These are phyloP conservation scores for Talaromyces verruculosus DNA, from an alignment of 2,329 filamentous ascomycete species.

Conservation along the genomic window DNA sequence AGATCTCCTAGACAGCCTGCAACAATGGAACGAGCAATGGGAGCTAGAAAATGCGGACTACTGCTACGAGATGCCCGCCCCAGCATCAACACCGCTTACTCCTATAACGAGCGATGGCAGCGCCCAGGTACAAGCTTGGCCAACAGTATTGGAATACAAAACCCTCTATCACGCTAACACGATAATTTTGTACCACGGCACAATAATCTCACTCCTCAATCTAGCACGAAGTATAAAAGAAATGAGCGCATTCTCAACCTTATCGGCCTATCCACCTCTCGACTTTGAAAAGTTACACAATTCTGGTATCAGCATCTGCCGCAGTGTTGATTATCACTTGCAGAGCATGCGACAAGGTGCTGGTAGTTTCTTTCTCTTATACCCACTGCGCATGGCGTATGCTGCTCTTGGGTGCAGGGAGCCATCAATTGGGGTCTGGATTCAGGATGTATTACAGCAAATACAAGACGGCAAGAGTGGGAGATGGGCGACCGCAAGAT, in stretches of 20 bases:
- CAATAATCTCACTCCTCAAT: constrained; percentile 1
- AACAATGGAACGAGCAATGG: constrained; percentile 17
- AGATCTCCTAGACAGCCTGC: constrained; percentile 2
- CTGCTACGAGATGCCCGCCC: not conserved
- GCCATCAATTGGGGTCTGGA: constrained; percentile 7
- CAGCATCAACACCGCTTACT: not conserved
- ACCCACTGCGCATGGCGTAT: constrained; percentile 17
- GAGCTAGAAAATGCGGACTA: constrained; percentile 10
- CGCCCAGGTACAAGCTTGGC: constrained; percentile 6
- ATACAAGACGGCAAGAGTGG: constrained; percentile 14
- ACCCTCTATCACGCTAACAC: constrained; percentile 12
- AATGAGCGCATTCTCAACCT: not conserved
- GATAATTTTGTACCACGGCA: constrained; percentile 4
- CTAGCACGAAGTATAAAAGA: not conserved
- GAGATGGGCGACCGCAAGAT: constrained; percentile 17
- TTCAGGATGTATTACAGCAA: constrained; percentile 7
- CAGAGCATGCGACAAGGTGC: constrained; percentile 19
- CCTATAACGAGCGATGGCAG: not conserved
- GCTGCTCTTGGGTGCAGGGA: not conserved
- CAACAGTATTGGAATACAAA: constrained; percentile 16
- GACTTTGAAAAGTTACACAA: not conserved
- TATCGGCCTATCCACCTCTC: not conserved
- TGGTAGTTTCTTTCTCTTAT: constrained; percentile 16
- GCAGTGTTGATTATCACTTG: constrained; percentile 18
- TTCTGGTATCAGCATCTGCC: constrained; percentile 13